These are phyloP conservation scores for Strobilomyces dryophilus DNA, from an alignment of 768 basidiomycete genomes.

Conservation along the genomic window DNA sequence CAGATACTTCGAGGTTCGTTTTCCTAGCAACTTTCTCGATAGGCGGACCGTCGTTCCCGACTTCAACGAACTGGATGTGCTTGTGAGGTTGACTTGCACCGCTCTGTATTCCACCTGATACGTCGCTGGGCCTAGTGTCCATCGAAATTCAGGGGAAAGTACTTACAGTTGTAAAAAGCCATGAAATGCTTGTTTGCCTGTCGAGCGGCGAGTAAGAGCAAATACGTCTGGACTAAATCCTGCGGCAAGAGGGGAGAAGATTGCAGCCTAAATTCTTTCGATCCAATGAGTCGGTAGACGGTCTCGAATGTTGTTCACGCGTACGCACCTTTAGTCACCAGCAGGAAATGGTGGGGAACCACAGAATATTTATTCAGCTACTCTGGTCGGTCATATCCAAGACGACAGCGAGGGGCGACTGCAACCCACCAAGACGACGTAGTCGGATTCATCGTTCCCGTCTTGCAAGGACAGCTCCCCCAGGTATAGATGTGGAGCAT, in stretches of 20 bases:
- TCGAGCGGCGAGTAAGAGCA: constrained; percentile 65
- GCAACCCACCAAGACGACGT: constrained; percentile 62
- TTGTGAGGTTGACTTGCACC: constrained; percentile 92
- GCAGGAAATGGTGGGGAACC: constrained; percentile 79
- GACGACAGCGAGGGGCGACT: neutral
- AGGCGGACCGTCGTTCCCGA: constrained; percentile 64
- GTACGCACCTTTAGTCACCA: constrained; percentile 73
- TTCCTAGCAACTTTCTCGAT: constrained; percentile 66
- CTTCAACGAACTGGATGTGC: constrained; percentile 82
- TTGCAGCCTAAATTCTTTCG: constrained; percentile 70
- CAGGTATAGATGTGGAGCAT: constrained; percentile 67
- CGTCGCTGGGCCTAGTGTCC: neutral
- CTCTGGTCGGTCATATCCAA: constrained; percentile 1
- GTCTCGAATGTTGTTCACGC: neutral
- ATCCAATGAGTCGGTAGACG: neutral
- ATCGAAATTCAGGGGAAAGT: neutral
- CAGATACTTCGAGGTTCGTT: constrained; percentile 47
- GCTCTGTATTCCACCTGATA: constrained; percentile 64
- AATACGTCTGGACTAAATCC: constrained; percentile 75
- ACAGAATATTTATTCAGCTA: constrained; percentile 88
- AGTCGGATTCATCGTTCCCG: constrained; percentile 49
- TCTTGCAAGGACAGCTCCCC: constrained; percentile 60
- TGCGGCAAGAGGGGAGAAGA: constrained; percentile 72
- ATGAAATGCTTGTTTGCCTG: constrained; percentile 58
- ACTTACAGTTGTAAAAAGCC: constrained; percentile 88